Evolutionary conservation across 2,329 filamentous ascomycete genomes (phyloP).

Genomic region (Fusarium nanum): DNA sequence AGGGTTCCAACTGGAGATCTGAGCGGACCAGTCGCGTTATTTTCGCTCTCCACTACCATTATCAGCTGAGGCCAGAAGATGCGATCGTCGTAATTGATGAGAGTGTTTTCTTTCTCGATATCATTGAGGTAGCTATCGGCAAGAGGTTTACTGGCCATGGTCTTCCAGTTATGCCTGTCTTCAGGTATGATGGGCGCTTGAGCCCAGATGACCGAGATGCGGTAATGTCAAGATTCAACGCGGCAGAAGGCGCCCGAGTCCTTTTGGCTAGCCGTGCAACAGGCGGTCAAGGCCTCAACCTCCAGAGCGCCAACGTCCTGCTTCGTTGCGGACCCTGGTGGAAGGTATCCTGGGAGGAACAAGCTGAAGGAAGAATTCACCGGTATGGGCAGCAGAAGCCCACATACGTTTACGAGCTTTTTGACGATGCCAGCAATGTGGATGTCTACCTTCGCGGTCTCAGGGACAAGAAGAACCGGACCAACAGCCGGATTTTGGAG

Average conservation of each 20-base stretch:
- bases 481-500: background rate
- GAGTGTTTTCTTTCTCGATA: too few relatives aligned
- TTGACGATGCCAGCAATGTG: background rate
- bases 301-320: background rate
- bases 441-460: background rate
- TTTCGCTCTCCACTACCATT: too few relatives aligned
- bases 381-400: background rate
- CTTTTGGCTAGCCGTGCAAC: background rate
- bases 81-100: too few relatives aligned
- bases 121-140: too few relatives aligned
- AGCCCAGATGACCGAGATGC: background rate
- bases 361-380: background rate
- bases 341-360: background rate
- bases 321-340: background rate
- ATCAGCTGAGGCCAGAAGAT: too few relatives aligned
- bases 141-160: too few relatives aligned
- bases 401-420: background rate
- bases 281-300: background rate
- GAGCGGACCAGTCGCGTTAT: too few relatives aligned
- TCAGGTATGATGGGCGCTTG: background rate
- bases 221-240: background rate
- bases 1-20: too few relatives aligned
- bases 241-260: background rate
- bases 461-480: background rate
- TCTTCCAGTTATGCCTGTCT: too few relatives aligned